These are phyloP conservation scores for Trichoderma brevicompactum DNA, from an alignment of 2,329 filamentous ascomycete species.

Conservation along the genomic window DNA sequence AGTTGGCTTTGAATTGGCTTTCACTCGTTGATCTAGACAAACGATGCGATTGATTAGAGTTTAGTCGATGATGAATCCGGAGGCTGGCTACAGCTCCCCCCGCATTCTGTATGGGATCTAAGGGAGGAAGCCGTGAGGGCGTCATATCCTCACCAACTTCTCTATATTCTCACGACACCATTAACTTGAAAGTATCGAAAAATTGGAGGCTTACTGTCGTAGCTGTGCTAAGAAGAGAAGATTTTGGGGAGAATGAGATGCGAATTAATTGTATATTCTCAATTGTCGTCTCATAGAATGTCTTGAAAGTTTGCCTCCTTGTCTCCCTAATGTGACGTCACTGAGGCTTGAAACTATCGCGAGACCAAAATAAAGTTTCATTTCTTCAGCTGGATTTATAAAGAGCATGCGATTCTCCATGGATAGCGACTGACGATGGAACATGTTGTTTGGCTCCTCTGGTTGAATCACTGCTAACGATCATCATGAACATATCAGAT, in stretches of 20 bases:
- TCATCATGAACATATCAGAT: slow-evolving; percentile 14
- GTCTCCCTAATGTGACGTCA: slow-evolving; percentile 20
- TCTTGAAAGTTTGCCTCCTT: background rate
- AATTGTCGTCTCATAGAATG: background rate
- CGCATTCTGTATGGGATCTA: background rate
- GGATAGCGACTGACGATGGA: background rate
- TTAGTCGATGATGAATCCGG: background rate
- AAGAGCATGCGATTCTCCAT: background rate
- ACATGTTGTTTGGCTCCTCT: background rate
- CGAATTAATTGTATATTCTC: too few relatives aligned
- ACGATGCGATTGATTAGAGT: background rate
- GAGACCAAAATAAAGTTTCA: slow-evolving; percentile 18
- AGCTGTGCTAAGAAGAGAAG: too few relatives aligned
- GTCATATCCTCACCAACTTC: background rate
- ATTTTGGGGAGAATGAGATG: too few relatives aligned
- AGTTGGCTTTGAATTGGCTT: background rate
- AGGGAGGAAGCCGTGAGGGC: background rate
- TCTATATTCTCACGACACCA: too few relatives aligned
- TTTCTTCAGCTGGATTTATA: slow-evolving; percentile 15
- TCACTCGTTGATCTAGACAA: background rate
- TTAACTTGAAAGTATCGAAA: too few relatives aligned
- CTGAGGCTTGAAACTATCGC: slow-evolving; percentile 15
- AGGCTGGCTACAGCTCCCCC: background rate
- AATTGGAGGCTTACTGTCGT: too few relatives aligned
- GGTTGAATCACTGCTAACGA: background rate